These are phyloP conservation scores for Globisporangium okanoganense DNA, from an alignment of 352 stramenopile genomes.

Conservation along the genomic window DNA sequence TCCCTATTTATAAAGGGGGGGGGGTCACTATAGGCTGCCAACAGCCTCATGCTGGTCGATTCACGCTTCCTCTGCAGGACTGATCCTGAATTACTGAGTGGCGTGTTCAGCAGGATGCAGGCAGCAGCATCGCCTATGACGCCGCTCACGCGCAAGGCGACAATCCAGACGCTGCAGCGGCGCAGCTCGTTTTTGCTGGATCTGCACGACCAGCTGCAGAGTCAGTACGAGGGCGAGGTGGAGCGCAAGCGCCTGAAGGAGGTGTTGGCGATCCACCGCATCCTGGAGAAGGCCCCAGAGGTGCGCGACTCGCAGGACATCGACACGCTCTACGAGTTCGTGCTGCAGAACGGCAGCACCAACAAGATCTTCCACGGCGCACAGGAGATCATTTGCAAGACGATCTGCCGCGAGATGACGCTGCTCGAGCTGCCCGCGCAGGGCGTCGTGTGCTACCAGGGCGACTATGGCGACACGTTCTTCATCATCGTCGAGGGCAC, in stretches of 20 bases:
- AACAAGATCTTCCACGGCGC: constrained; percentile 79
- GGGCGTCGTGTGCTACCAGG: constrained; percentile 76
- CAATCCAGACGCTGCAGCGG: constrained; percentile 20
- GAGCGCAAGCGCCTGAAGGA: constrained; percentile 45
- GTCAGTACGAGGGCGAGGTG: constrained; percentile 34
- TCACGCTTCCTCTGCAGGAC: no score
- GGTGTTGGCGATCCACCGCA: constrained; percentile 47
- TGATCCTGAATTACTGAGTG: no score
- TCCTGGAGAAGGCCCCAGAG: constrained; percentile 44
- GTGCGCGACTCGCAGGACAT: constrained; percentile 49
- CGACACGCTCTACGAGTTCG: constrained; percentile 75
- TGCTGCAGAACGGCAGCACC: constrained; percentile 75
- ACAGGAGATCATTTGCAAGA: constrained; percentile 87
- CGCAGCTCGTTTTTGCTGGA: constrained; percentile 47
- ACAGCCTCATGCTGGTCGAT: no score
- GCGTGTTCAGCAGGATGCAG: not conserved
- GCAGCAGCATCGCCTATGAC: not conserved
- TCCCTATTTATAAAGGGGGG: constrained; percentile 6
- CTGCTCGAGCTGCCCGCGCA: constrained; percentile 56
- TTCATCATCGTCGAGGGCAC: constrained; percentile 74
- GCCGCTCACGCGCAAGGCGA: constrained; percentile 15
- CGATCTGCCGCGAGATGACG: constrained; percentile 86
- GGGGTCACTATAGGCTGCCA: not conserved
- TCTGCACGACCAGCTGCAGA: constrained; percentile 55
- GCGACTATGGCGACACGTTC: constrained; percentile 81